Evolutionary conservation across 1,284 basidiomycete species (phyloP), one percentile per base, ranked within the genome.

Genomic region (Afroboletus lepidellus): DNA sequence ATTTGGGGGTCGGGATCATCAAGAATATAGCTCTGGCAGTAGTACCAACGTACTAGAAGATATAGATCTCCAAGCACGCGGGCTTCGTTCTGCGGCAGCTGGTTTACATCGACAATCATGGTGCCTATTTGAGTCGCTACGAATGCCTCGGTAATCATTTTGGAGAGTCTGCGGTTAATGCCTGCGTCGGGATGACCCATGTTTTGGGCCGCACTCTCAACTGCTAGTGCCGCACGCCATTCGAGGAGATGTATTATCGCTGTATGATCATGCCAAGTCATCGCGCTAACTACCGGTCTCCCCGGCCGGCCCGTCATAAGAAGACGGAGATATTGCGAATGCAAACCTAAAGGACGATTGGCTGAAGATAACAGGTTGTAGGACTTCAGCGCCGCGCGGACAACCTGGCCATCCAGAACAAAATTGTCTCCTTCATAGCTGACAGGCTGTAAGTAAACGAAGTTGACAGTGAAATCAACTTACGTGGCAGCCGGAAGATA

Each of bases 371-470:
- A 68, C n/a, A 55, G 55, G 8, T 63, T 67, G 61, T 78, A 78
- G 0, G 83, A 74, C 60, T 88, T 90, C 18, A 87, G 65, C 1
- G 85, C 85, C 0, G 84, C 81, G 24, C 86, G 79, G 24, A 86
- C 81, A 34, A 88, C 86, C 69, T 91, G 88, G 43, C 81, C 76
- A 57, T 87, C 83, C 2, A 90, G 75, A 8, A 90, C 83, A 58
- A 80, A 90, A 65, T 90, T 90, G 61, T 91, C 88, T 18, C 87
- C 87, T 72, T 90, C 87, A 59, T 80, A 89, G 2, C 83, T 87
- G 54, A 27, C 11, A 25, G 8, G 48, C 25, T 8, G 18, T 63
- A 27, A 62, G 41, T 5, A 16, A 36, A 1, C 37, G 2, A 21
- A 12, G 18, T n/a, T 11, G 8, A 33, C n/a, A 1, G 12, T 25